Evolutionary conservation across 495 filamentous ascomycete genomes (phyloP), one percentile per base, ranked within the genome.

Genomic region (Hypoxylon cercidicola): DNA sequence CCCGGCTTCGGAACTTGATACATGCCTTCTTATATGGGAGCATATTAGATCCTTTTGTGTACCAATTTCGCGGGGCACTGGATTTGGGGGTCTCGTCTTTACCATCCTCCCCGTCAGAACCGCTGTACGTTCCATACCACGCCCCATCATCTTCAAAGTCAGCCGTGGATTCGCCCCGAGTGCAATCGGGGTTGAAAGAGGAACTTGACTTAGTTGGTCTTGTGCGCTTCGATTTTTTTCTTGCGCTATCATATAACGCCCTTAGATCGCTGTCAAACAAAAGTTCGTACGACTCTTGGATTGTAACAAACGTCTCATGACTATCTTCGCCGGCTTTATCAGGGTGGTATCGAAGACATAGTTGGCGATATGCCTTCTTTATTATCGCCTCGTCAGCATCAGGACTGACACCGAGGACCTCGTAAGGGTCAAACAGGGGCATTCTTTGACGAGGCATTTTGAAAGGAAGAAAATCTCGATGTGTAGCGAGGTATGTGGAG

Each of bases 231-330:
- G 19, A 12, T 12, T 8, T 23, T 8, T 21, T 23, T 28, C 25
- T 39, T 16, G 39, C 6, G 4, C 34, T 21, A 15, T 53, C 32
- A 15, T 53, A 53, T 15, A 9, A 0, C 21, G 19, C 11, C 13
- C 30, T 44, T 7, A 0, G 4, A 0, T 21, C 1, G 0, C 10
- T 13, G 15, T 51, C 37, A 12, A 35, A 59, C 18, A 59, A 8
- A 13, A 44, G 15, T 15, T 59, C 55, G 23, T 59, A 59, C 0
- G 55, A 45, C 12, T 32, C 55, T 28, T 59, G 55, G 19, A 59
- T 50, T n/a, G 41, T n/a, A 8, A 59, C 35, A 25, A 59, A 59
- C 7, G 30, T n/a, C 12, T 41, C 55, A 6, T 59, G 55, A 23
- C 46, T 34, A 1, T n/a, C 7, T 9, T 28, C 21, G 20, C 55